Evolutionary conservation across 106 monocot genomes (phyloP).

Genomic region (Vanilla planifolia): DNA sequence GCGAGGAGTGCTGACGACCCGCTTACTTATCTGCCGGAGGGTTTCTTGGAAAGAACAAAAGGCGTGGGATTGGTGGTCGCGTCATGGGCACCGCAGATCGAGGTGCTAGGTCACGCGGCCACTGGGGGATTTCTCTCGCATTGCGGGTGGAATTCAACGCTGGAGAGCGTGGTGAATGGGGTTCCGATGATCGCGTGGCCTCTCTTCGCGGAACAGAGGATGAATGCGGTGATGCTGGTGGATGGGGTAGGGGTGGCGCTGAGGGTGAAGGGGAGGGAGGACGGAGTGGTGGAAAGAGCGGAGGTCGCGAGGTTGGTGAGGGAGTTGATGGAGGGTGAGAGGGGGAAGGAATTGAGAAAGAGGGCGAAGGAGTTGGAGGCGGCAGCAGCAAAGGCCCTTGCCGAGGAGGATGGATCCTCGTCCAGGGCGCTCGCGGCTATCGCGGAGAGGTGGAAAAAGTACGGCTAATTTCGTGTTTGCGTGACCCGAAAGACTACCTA

Average conservation of each 20-base stretch:
- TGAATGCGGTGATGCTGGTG: slow-evolving; percentile 60
- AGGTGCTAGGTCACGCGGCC: slow-evolving; percentile 39
- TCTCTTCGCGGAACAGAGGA: slow-evolving; percentile 66
- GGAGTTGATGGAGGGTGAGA: slow-evolving; percentile 50
- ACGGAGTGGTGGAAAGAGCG: slow-evolving; percentile 24
- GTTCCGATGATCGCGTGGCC: slow-evolving; percentile 85
- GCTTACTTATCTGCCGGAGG: slow-evolving; percentile 33
- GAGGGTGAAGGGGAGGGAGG: slow-evolving; percentile 9
- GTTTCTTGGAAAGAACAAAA: slow-evolving; percentile 45
- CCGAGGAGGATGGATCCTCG: slow-evolving; percentile 28
- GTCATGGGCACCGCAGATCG: slow-evolving; percentile 53
- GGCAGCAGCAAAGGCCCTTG: slow-evolving; percentile 7
- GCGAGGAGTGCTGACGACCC: slow-evolving; percentile 9
- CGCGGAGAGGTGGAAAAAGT: slow-evolving; percentile 22
- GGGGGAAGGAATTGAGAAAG: slow-evolving; percentile 23
- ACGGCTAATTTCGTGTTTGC: no score
- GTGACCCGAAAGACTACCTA: no score
- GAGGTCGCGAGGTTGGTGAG: slow-evolving; percentile 40
- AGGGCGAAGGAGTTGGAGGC: slow-evolving; percentile 21
- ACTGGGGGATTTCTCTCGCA: slow-evolving; percentile 62
- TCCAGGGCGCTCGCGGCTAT: slow-evolving; percentile 12
- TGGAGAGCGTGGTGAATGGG: slow-evolving; percentile 50
- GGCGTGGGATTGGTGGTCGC: slow-evolving; percentile 36
- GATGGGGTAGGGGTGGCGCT: slow-evolving; percentile 33
- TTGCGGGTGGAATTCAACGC: slow-evolving; percentile 71